phyloP scores from a whole-genome alignment of 2,329 filamentous ascomycete genomes.

The Byssoonygena ceratinophila region DNA sequence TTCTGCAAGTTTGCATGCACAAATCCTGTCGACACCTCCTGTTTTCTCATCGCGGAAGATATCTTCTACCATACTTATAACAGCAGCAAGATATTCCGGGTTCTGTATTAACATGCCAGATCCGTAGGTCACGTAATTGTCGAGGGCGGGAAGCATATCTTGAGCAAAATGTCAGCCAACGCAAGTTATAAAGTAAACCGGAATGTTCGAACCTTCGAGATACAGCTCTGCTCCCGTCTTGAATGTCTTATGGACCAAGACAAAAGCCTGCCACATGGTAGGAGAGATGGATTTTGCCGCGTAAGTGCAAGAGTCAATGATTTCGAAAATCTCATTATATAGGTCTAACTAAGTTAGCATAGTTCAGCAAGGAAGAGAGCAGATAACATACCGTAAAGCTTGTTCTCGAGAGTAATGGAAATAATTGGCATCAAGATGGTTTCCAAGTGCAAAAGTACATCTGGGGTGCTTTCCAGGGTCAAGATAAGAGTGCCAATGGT shows the following conservation, averaged over 20 bases:
- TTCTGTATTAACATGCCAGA: constrained; percentile 69
- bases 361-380: not conserved
- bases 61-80: constrained; percentile 87
- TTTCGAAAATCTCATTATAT: constrained; percentile 98
- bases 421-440: constrained; percentile 96
- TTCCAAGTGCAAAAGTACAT: constrained; percentile 88
- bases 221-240: constrained; percentile 95
- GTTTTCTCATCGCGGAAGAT: constrained; percentile 92
- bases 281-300: constrained; percentile 89
- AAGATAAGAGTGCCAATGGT: constrained; percentile 96
- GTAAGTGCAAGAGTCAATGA: constrained; percentile 98
- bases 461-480: constrained; percentile 91
- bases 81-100: constrained; percentile 72
- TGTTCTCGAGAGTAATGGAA: constrained; percentile 90
- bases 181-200: not conserved
- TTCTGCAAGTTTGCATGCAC: constrained; percentile 93
- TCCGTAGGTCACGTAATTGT: constrained; percentile 96
- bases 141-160: constrained; percentile 94
- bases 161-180: constrained; percentile 13
- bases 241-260: constrained; percentile 92
- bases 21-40: constrained; percentile 86
- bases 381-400: constrained; percentile 61
- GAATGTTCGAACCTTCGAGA: constrained; percentile 51
- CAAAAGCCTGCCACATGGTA: constrained; percentile 98
- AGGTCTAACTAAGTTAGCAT: constrained; percentile 48